These are phyloP conservation scores for Volutella citrinella DNA, from an alignment of 2,329 filamentous ascomycete species.

Conservation along the genomic window DNA sequence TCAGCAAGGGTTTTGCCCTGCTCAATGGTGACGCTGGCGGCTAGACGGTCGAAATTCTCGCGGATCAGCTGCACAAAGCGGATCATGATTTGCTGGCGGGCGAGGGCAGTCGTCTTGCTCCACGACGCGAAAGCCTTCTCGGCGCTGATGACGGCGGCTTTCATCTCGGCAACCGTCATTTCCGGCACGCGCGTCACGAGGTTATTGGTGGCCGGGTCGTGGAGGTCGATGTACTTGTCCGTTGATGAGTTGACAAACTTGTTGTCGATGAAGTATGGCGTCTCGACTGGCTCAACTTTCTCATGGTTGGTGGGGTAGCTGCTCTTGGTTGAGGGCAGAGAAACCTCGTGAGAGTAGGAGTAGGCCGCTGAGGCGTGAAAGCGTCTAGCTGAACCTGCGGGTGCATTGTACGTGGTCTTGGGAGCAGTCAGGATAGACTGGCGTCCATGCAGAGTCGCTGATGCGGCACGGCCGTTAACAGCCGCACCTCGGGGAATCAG, in stretches of 20 bases:
- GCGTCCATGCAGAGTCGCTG: too few species aligned
- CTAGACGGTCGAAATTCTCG: constrained; percentile 77
- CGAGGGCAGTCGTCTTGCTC: constrained; percentile 66
- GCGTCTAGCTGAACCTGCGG: too few species aligned
- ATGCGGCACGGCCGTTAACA: too few species aligned
- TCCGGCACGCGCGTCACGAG: constrained; percentile 73
- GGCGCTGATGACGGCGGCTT: constrained; percentile 69
- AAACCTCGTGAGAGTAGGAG: too few species aligned
- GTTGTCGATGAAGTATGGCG: constrained; percentile 72
- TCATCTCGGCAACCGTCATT: constrained; percentile 54
- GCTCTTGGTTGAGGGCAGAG: not conserved
- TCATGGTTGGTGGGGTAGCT: constrained; percentile 1
- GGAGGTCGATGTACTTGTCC: constrained; percentile 66
- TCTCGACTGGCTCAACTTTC: not conserved
- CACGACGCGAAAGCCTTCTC: constrained; percentile 70
- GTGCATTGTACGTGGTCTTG: too few species aligned
- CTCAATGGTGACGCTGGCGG: constrained; percentile 78
- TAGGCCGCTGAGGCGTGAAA: too few species aligned
- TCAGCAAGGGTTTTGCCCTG: constrained; percentile 85
- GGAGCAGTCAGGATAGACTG: too few species aligned
- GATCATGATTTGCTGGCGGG: constrained; percentile 80
- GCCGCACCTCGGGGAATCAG: too few species aligned
- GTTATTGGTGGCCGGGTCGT: constrained; percentile 78
- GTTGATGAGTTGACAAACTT: constrained; percentile 62
- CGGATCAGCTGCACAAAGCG: constrained; percentile 73